Evolutionary conservation across 176 grass and related monocot species (phyloP).

Genomic region (Triticum aestivum): IWGSC_CS_RefSeq_v2.1 NC_057812.1:739791974-739792473

Average conservation of each 20-base stretch:
- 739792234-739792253: background rate
- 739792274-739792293: background rate
- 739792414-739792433: background rate
- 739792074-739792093: background rate
- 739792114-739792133: slow-evolving; percentile 59
- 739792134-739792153: slow-evolving; percentile 42
- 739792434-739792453: background rate
- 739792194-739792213: slow-evolving; percentile 9
- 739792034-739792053: background rate
- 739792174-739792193: background rate
- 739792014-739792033: background rate
- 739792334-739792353: background rate
- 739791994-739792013: background rate
- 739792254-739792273: background rate
- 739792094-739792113: slow-evolving; percentile 30
- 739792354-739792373: slow-evolving; percentile 6
- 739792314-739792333: background rate
- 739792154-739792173: background rate
- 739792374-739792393: background rate
- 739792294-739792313: background rate
- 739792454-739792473: background rate
- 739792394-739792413: background rate
- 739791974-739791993: too few relatives aligned
- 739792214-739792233: background rate
- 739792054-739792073: background rate